phyloP scores from a whole-genome alignment of 352 stramenopile genomes.

The Phytophthora quininea region DNA sequence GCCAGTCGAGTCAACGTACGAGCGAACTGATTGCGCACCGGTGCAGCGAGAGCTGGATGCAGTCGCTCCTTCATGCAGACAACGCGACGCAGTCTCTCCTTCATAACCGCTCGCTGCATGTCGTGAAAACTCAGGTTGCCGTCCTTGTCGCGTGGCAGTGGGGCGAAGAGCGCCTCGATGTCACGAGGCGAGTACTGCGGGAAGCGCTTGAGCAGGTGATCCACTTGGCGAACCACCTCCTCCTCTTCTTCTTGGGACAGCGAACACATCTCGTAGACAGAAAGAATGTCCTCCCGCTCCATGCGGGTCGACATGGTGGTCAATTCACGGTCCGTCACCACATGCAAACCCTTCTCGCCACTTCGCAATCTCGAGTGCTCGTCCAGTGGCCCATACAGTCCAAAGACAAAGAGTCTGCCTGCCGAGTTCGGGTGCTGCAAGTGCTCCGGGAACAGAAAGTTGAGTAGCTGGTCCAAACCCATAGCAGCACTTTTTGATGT shows the following conservation, averaged over 20 bases:
- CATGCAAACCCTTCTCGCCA: conserved; percentile 63
- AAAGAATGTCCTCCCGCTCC: conserved; percentile 83
- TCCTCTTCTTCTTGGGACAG: conserved; percentile 75
- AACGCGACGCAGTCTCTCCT: conserved; percentile 65
- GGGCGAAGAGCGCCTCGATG: conserved; percentile 63
- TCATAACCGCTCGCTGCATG: conserved; percentile 70
- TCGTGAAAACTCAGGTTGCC: conserved; percentile 81
- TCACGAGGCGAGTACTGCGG: conserved; percentile 71
- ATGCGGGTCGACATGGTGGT: conserved; percentile 80
- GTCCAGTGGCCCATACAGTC: conserved; percentile 80
- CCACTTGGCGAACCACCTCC: conserved; percentile 76
- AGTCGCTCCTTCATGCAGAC: conserved; percentile 76
- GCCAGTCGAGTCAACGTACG: conserved; percentile 48
- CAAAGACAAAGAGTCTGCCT: conserved; percentile 82
- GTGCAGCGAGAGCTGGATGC: conserved; percentile 50
- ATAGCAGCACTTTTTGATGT: conserved; percentile 27
- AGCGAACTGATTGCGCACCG: conserved; percentile 59
- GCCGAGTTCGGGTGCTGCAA: conserved; percentile 81
- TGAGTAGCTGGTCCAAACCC: conserved; percentile 62
- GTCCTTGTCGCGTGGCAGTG: conserved; percentile 41
- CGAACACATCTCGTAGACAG: conserved; percentile 66
- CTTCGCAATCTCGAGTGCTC: conserved; percentile 54
- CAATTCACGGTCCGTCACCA: conserved; percentile 78
- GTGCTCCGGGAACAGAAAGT: conserved; percentile 79
- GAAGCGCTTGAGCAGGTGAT: conserved; percentile 66